A percentile compares a stretch with the other conserved stretches of the same genome.
Evolutionary conservation across 352 stramenopile species (phyloP).

Genomic region (Phytophthora hibernalis): DNA sequence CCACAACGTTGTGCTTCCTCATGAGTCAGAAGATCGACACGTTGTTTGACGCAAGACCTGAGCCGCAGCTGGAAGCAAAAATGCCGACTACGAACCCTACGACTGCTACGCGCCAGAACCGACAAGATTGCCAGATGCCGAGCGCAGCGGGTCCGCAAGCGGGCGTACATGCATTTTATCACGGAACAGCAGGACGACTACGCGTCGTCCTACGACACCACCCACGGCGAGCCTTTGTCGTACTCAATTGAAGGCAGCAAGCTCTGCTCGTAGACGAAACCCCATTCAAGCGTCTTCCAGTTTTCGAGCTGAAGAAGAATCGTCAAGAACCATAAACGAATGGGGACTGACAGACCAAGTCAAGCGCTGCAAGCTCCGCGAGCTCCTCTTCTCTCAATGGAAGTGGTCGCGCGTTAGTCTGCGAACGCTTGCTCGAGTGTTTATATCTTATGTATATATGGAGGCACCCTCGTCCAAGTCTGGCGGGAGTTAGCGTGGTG

Average conservation of each 20-base stretch:
- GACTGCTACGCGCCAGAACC: conserved; percentile 65
- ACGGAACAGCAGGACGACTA: conserved; percentile 58
- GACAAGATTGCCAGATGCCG: conserved; percentile 18
- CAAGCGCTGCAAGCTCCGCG: conserved; percentile 27
- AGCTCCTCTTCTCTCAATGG: conserved; percentile 33
- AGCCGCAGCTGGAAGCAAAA: conserved; percentile 43
- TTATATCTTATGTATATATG: conserved; percentile 54
- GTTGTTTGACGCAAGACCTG: conserved; percentile 66
- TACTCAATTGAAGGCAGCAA: conserved; percentile 83
- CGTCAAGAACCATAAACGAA: conserved; percentile 8
- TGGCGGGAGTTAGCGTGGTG: conserved; percentile 10
- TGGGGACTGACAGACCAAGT: conserved; percentile 17
- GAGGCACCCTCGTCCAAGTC: conserved; percentile 20
- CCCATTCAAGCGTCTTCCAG: conserved; percentile 21
- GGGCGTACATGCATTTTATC: conserved; percentile 83
- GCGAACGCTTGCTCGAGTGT: conserved; percentile 36
- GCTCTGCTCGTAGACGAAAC: conserved; percentile 68
- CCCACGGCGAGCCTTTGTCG: conserved; percentile 43
- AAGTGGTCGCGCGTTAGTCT: conserved; percentile 38
- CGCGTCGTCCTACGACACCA: conserved; percentile 40
- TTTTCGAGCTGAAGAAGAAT: conserved; percentile 17
- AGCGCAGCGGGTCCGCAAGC: conserved; percentile 58
- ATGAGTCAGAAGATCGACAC: conserved; percentile 89
- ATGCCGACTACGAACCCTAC: conserved; percentile 71
- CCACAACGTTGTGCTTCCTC: conserved; percentile 82